These are phyloP conservation scores for Tetracladium setigerum DNA, from an alignment of 495 filamentous ascomycete species.

Conservation along the genomic window DNA sequence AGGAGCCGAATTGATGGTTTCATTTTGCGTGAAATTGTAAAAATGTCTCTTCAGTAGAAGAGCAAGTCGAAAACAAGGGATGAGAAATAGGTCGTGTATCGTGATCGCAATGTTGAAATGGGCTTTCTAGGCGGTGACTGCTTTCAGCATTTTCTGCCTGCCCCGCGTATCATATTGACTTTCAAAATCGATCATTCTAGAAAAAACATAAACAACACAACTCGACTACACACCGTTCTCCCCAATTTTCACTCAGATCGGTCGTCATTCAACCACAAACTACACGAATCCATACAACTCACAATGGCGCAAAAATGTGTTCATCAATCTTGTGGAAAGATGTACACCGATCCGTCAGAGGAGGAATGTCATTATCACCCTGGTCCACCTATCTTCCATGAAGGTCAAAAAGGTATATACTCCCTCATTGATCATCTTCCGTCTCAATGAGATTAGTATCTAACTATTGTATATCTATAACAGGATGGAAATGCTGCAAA, in stretches of 20 bases:
- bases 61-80: background rate
- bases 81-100: too few species aligned
- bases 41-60: background rate
- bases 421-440: background rate
- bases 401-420: constrained; percentile 90
- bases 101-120: too few species aligned
- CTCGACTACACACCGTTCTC: too few species aligned
- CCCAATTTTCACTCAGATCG: too few species aligned
- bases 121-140: too few species aligned
- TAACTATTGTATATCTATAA: constrained; percentile 16
- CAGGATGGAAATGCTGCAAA: constrained; percentile 99
- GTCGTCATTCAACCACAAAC: too few species aligned
- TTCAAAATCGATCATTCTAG: background rate
- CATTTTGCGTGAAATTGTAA: constrained; percentile 7
- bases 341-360: constrained; percentile 63
- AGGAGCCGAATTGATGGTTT: constrained; percentile 12
- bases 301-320: constrained; percentile 86
- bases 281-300: constrained; percentile 1
- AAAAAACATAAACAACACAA: background rate
- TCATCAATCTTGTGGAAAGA: constrained; percentile 91
- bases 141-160: too few species aligned
- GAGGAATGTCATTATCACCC: constrained; percentile 91
- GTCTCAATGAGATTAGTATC: constrained; percentile 16
- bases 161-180: too few species aligned
- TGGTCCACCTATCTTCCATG: constrained; percentile 91